phyloP scores from a whole-genome alignment of 768 basidiomycete species.

The Calocybe gangraenosa region DNA sequence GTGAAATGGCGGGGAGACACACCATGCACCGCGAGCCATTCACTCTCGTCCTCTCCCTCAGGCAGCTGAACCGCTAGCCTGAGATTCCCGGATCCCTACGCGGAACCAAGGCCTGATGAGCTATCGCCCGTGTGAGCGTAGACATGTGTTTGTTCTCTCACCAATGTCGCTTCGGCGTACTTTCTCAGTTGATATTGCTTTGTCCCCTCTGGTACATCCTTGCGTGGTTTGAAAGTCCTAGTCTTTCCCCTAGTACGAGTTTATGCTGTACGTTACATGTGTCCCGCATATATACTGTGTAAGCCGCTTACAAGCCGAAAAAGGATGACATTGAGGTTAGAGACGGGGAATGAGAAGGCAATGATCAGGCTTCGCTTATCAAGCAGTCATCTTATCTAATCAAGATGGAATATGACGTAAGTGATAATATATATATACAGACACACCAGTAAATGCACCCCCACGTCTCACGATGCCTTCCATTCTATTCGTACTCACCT shows the following conservation, averaged over 20 bases:
- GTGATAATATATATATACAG: slow-evolving; percentile 2
- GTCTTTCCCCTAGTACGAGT: slow-evolving; percentile 67
- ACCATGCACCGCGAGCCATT: slow-evolving; percentile 99
- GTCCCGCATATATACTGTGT: slow-evolving; percentile 3
- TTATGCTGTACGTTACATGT: slow-evolving; percentile 1
- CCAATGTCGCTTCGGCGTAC: slow-evolving; percentile 94
- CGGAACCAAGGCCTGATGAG: slow-evolving; percentile 4
- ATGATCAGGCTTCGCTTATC: background rate
- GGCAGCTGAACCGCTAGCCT: slow-evolving; percentile 89
- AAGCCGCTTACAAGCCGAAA: slow-evolving; percentile 69
- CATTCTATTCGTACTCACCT: slow-evolving; percentile 76
- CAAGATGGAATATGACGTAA: background rate
- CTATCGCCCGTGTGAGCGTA: background rate
- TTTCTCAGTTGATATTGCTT: slow-evolving; percentile 98
- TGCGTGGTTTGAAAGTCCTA: slow-evolving; percentile 94
- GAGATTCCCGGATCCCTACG: slow-evolving; percentile 92
- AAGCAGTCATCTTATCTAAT: slow-evolving; percentile 7
- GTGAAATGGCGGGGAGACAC: slow-evolving; percentile 17
- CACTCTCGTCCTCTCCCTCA: slow-evolving; percentile 94
- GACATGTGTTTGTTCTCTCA: slow-evolving; percentile 27
- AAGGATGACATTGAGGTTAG: slow-evolving; percentile 69
- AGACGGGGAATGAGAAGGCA: background rate
- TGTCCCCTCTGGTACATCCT: slow-evolving; percentile 91
- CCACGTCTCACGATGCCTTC: slow-evolving; percentile 28
- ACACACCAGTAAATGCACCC: background rate